Base-by-base conservation (phyloP, 2,329 filamentous ascomycete genomes). In the Peltaster fructicola region DNA sequence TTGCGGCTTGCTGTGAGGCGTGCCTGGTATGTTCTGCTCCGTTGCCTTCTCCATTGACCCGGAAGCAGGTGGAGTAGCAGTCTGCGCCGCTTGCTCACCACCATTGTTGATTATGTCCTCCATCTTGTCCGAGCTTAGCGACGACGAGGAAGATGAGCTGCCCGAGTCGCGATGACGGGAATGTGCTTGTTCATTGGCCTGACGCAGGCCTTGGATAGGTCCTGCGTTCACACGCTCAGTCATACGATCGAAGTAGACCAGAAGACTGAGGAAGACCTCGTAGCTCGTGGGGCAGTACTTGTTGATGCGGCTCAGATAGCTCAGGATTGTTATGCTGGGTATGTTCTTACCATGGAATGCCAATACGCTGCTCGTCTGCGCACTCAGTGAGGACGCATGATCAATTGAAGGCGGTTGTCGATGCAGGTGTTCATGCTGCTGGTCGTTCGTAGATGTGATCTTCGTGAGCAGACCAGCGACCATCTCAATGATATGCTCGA, bases 211-310 rank as follows among this genome's bases (percentile, higher is more conserved):
- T 45, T 75, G 69, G 48, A 76, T 64, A 5, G 81, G 75, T 30
- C 74, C 64, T 21, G 76, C 73, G 47, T 95, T 95, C 30, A 95
- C 82, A 30, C 81, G 68, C 50, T 95, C 88, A 20, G 85, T 93
- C 88, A 98, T 98, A 33, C 88, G 77, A 50, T 98, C 88, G 53
- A 98, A 98, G 53, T 95, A 98, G 15, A 98, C 84, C 27, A 98
- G 57, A 42, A 98, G 55, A 47, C 84, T 93, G 31, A 98, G 57
- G 46, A 98, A 98, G 0, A 98, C 88, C 52, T 98, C 88, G 48
- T 92, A 98, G 1, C 88, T 95, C 5, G 88, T 95, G 1, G 88
- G 88, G 44, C 88, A 98, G 54, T 98, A 98, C 56, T 93, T 93
- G 56, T 98, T 85, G 47, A 98, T 95, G 31, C 88, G 73, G 41